These are phyloP conservation scores for Silybum marianum DNA, from an alignment of 129 eudicot species.

Conservation along the genomic window DNA sequence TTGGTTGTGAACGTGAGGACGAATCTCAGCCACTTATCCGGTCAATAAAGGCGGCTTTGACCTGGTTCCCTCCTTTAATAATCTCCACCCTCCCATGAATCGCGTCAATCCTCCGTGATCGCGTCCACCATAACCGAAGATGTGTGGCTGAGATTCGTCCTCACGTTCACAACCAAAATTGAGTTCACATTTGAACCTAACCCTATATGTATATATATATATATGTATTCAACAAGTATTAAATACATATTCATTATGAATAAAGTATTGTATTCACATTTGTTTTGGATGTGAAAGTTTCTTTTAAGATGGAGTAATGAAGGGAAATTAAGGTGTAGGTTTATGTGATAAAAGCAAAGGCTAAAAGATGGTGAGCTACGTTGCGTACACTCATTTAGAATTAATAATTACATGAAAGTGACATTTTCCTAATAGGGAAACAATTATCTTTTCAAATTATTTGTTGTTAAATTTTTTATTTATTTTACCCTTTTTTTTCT, in stretches of 20 bases:
- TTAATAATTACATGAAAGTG: slow-evolving; percentile 16
- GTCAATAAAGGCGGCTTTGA: too few relatives aligned
- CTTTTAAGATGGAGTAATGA: not conserved
- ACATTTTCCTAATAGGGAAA: slow-evolving; percentile 7
- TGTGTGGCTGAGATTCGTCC: too few relatives aligned
- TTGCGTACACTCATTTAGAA: slow-evolving; percentile 34
- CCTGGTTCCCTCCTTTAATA: too few relatives aligned
- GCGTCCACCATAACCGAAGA: too few relatives aligned
- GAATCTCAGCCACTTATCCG: too few relatives aligned
- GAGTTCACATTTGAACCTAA: too few relatives aligned
- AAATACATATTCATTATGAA: not conserved
- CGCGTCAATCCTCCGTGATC: too few relatives aligned
- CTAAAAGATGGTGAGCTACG: not conserved
- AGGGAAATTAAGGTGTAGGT: not conserved
- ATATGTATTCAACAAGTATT: not conserved
- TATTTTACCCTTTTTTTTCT: too few relatives aligned
- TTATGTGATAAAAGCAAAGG: not conserved
- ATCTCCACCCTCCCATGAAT: too few relatives aligned
- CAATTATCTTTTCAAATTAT: not conserved
- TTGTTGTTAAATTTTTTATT: too few relatives aligned
- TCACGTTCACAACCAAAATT: too few relatives aligned
- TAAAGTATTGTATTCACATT: not conserved
- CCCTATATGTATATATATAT: not conserved
- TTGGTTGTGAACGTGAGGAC: too few relatives aligned
- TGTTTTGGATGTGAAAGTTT: not conserved